Conservation (phyloP, 768 basidiomycete species). For the Lactarius trivialis region DNA sequence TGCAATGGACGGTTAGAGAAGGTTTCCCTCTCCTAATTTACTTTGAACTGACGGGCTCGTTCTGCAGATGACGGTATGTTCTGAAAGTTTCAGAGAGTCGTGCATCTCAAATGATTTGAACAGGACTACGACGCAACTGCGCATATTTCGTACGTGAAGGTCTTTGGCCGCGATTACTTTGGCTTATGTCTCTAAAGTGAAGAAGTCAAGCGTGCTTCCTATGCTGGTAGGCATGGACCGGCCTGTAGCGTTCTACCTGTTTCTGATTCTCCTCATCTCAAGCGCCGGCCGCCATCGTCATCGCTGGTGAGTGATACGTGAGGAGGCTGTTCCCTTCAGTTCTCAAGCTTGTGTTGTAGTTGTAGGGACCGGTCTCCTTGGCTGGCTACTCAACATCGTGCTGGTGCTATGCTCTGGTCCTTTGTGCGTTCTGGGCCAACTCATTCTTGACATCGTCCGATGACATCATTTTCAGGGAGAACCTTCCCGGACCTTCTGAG, state of each 20-base stretch:
- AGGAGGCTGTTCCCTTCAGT: conserved; percentile 34
- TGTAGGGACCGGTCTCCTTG: conserved; percentile 67
- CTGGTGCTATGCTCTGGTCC: conserved; percentile 79
- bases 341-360: conserved; percentile 64
- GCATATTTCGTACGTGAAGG: conserved; percentile 61
- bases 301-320: conserved; percentile 1
- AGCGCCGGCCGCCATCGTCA: conserved; percentile 17
- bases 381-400: conserved; percentile 85
- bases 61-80: conserved; percentile 50
- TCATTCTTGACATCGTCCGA: background rate
- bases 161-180: background rate
- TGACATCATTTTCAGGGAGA: conserved; percentile 35
- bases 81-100: background rate
- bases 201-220: conserved; percentile 74
- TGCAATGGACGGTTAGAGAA: conserved; percentile 79
- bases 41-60: conserved; percentile 6
- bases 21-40: background rate
- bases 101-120: conserved; percentile 9
- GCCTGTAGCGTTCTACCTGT: no score
- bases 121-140: conserved; percentile 79
- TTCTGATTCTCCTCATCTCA: conserved; percentile 4
- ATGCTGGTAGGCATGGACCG: conserved; percentile 44
- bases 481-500: conserved; percentile 63
- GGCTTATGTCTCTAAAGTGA: conserved; percentile 39
- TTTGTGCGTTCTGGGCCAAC: conserved; percentile 39